These are phyloP conservation scores for Fraxinus cuspidata DNA, from an alignment of 257 asterid genomes.

Conservation along the genomic window DNA sequence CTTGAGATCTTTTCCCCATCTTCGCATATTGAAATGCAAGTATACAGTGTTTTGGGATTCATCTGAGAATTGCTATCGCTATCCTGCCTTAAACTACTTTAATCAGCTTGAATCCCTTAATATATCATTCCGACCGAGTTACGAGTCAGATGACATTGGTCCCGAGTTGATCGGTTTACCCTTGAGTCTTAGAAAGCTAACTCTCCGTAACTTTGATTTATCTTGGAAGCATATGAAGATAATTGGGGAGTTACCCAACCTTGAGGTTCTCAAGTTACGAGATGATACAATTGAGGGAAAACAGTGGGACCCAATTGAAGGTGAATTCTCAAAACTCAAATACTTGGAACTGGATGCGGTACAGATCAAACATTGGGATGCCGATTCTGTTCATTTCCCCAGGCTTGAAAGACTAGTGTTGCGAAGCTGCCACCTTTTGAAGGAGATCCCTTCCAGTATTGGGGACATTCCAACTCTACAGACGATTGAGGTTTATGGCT, in stretches of 20 bases:
- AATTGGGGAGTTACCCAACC: background rate
- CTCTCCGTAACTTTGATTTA: background rate
- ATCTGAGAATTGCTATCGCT: background rate
- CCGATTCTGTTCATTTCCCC: background rate
- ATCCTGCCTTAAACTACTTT: conserved; percentile 9
- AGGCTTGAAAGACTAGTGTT: background rate
- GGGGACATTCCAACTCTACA: background rate
- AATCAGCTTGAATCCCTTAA: no score
- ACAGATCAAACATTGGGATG: conserved; percentile 13
- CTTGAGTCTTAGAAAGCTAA: conserved; percentile 12
- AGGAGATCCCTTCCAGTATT: background rate
- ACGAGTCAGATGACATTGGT: no score
- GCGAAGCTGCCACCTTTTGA: background rate
- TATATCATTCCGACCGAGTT: no score
- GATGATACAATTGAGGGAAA: background rate
- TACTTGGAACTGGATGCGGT: background rate
- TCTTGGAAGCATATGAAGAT: conserved; percentile 3
- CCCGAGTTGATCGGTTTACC: conserved; percentile 1
- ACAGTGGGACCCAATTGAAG: background rate
- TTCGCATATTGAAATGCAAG: no score
- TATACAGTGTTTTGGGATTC: background rate
- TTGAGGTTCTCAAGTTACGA: background rate
- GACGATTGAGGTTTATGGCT: background rate
- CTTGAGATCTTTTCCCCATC: no score
- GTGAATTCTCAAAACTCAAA: background rate